These are phyloP conservation scores for Nephelium lappaceum DNA, from an alignment of 345 rosid species.

Conservation along the genomic window DNA sequence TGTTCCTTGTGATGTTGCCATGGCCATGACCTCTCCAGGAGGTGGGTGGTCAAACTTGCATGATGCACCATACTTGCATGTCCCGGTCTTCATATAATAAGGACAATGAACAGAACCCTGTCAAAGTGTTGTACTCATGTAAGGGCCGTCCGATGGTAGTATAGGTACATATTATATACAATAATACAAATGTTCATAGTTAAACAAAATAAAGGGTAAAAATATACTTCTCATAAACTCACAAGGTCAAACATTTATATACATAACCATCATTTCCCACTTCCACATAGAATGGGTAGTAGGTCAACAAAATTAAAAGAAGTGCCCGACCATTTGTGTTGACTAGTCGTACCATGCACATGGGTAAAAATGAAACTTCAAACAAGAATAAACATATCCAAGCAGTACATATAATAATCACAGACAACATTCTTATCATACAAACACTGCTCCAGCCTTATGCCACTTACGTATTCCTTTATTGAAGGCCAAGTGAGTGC, in stretches of 20 bases:
- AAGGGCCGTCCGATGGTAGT: background rate
- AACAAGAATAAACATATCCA: background rate
- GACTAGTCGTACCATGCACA: background rate
- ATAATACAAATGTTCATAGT: background rate
- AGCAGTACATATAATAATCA: background rate
- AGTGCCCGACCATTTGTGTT: background rate
- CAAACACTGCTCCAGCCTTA: background rate
- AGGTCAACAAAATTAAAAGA: background rate
- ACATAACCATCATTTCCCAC: background rate
- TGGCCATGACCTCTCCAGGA: constrained; percentile 84
- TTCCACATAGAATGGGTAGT: background rate
- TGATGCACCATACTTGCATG: constrained; percentile 78
- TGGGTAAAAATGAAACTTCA: constrained; percentile 1
- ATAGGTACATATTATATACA: background rate
- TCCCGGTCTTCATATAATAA: constrained; percentile 91
- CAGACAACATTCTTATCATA: background rate
- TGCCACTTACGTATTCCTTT: background rate
- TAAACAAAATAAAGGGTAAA: background rate
- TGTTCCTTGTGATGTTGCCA: constrained; percentile 40
- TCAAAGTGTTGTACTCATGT: constrained; percentile 23
- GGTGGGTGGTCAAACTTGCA: constrained; percentile 98
- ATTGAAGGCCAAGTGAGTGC: background rate
- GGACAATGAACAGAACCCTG: constrained; percentile 85
- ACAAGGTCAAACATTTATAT: background rate
- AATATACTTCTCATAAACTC: background rate